Conservation (phyloP, 345 rosid genomes). For the Arabis hirsuta region DNA sequence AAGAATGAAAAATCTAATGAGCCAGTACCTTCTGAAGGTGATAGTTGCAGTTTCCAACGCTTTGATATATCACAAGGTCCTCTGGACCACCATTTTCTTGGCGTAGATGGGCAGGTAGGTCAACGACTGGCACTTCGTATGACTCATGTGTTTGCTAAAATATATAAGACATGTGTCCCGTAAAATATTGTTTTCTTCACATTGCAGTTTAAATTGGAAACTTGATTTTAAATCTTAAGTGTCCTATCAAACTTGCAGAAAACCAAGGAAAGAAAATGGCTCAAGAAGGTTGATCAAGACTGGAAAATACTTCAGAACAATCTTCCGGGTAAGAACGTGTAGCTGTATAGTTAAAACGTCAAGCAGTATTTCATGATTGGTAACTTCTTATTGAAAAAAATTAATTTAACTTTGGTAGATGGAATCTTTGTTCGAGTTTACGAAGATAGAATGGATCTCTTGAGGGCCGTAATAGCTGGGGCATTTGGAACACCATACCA, state of each 20-base stretch:
- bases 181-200: slow-evolving; percentile 13
- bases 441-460: slow-evolving; percentile 94
- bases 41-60: slow-evolving; percentile 58
- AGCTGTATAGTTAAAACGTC: neutral
- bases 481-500: slow-evolving; percentile 99
- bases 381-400: neutral
- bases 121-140: slow-evolving; percentile 15
- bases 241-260: slow-evolving; percentile 53
- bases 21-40: slow-evolving; percentile 46
- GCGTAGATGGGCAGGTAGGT: slow-evolving; percentile 68
- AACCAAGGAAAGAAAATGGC: slow-evolving; percentile 81
- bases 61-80: slow-evolving; percentile 84
- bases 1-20: slow-evolving; percentile 49
- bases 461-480: slow-evolving; percentile 91
- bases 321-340: slow-evolving; percentile 74
- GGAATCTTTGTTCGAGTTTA: slow-evolving; percentile 86
- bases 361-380: slow-evolving; percentile 16
- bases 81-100: slow-evolving; percentile 80
- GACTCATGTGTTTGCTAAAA: slow-evolving; percentile 20
- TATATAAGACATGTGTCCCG: neutral
- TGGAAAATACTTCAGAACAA: slow-evolving; percentile 97
- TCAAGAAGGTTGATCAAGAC: slow-evolving; percentile 95
- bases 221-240: slow-evolving; percentile 13
- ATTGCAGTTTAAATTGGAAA: slow-evolving; percentile 15
- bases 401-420: slow-evolving; percentile 53